phyloP scores from a whole-genome alignment of 192 early-diverging fungal genomes.

The Rhizoclosmatium sp. region DNA sequence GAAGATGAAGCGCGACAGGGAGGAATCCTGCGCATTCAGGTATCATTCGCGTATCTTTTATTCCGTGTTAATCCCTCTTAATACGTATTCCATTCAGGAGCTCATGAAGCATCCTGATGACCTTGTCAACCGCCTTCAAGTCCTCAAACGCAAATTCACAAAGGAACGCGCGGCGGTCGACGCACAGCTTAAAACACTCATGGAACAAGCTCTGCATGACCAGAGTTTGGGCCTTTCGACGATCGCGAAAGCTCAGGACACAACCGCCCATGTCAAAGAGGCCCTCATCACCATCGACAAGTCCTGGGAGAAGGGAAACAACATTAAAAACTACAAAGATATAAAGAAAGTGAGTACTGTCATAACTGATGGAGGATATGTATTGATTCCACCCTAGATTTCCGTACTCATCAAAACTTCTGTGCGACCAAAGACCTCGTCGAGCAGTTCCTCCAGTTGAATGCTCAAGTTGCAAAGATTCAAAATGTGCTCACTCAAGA shows the following conservation, averaged over 20 bases:
- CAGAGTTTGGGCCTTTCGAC: conserved; percentile 15
- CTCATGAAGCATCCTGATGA: conserved; percentile 95
- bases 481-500: conserved; percentile 76
- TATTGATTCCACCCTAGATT: conserved; percentile 58
- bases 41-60: neutral
- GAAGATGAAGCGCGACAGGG: conserved; percentile 35
- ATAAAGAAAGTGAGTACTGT: conserved; percentile 76
- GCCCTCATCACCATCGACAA: conserved; percentile 82
- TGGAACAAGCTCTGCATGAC: conserved; percentile 62
- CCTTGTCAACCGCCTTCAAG: conserved; percentile 82
- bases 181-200: conserved; percentile 94
- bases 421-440: conserved; percentile 85
- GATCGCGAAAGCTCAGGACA: conserved; percentile 18
- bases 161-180: conserved; percentile 92
- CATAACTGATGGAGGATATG: neutral
- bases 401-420: conserved; percentile 97
- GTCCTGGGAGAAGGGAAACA: conserved; percentile 84
- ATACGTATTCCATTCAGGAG: conserved; percentile 54
- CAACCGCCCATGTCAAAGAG: conserved; percentile 50
- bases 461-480: conserved; percentile 79
- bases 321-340: conserved; percentile 88
- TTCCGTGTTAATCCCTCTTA: neutral
- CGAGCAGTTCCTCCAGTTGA: conserved; percentile 86
- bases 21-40: conserved; percentile 26
- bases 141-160: conserved; percentile 81